Evolutionary conservation across 768 basidiomycete genomes (phyloP), one percentile per base, ranked within the genome.

Genomic region (Sarcomyxa edulis): DNA sequence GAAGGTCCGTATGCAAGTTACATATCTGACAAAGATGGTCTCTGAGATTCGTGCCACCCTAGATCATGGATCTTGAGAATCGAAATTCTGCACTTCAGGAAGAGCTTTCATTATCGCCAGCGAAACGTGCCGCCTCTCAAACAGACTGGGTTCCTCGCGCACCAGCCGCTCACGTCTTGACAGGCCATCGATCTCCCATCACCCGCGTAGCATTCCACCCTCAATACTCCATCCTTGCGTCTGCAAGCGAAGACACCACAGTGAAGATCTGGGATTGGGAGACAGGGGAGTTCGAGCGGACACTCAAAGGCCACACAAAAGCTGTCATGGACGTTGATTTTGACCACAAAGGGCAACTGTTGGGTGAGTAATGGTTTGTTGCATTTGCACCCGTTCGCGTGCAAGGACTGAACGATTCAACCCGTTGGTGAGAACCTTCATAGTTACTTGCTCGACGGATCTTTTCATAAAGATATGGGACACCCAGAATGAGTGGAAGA

Each of bases 191-290:
- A 28, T 69, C 76, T 35, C 81, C 81, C 44, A 74, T 92, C 50
- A 89, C 81, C 27, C 69, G 78, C 32, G 75, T 94, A 29, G 78
- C 86, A 4, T 95, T 94, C 57, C 93, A 94, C 55, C 91, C 91
- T 0, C 71, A 80, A 32, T 94, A 85, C 61, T 87, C 81, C 20
- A 64, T 88, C 6, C 61, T 94, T 30, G 92, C 85, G 15, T 85
- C 82, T 26, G 88, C 88, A 10, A 90, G 87, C 49, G 90, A 91
- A 54, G 92, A 95, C 54, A 73, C 88, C 35, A 92, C 81, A 1
- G 74, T 94, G 48, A 94, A 94, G 68, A 81, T 94, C 32, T 94
- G 92, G 91, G 92, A 95, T 51, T 95, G 91, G 91, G 92, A 95
- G 58, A 84, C 86, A 21, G 92, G 92, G 28, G 91, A 94, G 49